Conservation (phyloP, 371 early-diverging fungal genomes). For the Coemansia sp. region DNA sequence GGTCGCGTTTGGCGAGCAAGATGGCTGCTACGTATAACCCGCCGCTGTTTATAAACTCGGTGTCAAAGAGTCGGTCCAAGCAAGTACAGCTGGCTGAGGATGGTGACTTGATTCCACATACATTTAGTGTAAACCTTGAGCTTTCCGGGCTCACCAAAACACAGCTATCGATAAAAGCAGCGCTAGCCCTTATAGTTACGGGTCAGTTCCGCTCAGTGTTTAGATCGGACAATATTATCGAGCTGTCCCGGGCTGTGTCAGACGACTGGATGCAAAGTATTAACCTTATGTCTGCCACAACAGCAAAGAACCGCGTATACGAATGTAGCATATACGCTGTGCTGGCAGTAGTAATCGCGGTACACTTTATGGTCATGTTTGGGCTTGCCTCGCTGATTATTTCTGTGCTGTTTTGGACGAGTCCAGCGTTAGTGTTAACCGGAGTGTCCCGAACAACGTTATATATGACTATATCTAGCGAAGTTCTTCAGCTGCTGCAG, state of each 20-base stretch:
- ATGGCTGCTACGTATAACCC: background rate
- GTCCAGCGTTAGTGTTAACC: slow-evolving; percentile 5
- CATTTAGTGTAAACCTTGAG: slow-evolving; percentile 3
- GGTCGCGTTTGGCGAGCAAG: background rate
- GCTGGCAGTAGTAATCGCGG: background rate
- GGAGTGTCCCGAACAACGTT: slow-evolving; percentile 14
- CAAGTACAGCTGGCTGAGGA: background rate
- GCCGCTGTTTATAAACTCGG: background rate
- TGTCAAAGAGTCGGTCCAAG: background rate
- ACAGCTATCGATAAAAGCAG: background rate
- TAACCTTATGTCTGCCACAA: background rate
- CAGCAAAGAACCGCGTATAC: background rate
- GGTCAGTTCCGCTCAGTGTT: background rate
- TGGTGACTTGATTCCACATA: background rate
- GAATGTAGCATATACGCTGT: background rate
- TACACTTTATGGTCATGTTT: background rate
- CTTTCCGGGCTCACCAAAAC: background rate
- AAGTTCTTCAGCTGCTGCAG: background rate
- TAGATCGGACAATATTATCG: background rate
- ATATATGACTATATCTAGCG: slow-evolving; percentile 1
- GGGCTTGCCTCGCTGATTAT: background rate
- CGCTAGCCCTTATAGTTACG: background rate
- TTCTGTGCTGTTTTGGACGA: background rate
- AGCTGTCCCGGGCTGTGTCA: background rate
- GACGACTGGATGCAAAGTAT: background rate